A percentile compares a stretch with the other conserved stretches of the same genome.
phyloP scores from a whole-genome alignment of 2,329 filamentous ascomycete genomes.

The Fragosphaeria purpurea region DNA sequence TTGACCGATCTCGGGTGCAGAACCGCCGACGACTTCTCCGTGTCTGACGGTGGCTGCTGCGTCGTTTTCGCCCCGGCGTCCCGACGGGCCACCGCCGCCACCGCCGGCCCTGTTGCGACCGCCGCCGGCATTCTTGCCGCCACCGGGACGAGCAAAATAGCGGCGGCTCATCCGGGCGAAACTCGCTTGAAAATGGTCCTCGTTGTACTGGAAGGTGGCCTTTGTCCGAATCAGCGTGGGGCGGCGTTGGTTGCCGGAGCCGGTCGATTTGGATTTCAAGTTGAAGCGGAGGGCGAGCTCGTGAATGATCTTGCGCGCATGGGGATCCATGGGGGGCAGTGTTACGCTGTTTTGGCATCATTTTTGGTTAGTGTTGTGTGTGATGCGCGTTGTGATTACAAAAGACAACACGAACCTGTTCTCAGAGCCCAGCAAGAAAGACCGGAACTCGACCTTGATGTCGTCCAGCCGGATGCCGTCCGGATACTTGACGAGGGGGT shows the following conservation, averaged over 20 bases:
- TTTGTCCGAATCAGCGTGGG: conserved; percentile 68
- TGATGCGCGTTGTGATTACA: neutral
- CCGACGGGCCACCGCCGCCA: conserved; percentile 8
- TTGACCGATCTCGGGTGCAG: conserved; percentile 70
- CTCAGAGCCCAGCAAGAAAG: conserved; percentile 55
- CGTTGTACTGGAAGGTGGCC: conserved; percentile 51
- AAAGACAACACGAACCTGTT: conserved; percentile 43
- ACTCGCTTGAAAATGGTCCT: conserved; percentile 41
- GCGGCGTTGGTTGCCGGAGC: conserved; percentile 61
- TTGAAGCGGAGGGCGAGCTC: conserved; percentile 64
- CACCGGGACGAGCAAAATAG: conserved; percentile 46
- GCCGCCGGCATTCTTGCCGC: conserved; percentile 12
- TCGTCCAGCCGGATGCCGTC: conserved; percentile 61
- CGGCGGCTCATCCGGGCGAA: conserved; percentile 38
- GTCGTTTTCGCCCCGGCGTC: conserved; percentile 22
- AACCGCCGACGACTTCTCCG: conserved; percentile 78
- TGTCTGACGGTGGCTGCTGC: conserved; percentile 56
- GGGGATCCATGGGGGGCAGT: conserved; percentile 76
- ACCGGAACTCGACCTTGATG: conserved; percentile 60
- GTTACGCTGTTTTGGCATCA: conserved; percentile 41
- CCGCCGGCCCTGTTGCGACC: neutral
- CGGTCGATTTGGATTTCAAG: conserved; percentile 75
- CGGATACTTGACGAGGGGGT: conserved; percentile 61
- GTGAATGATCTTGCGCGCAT: conserved; percentile 68
- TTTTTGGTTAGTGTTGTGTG: conserved; percentile 2